Evolutionary conservation across 345 rosid species (phyloP).

Genomic region (Pugionium cornutum): DNA sequence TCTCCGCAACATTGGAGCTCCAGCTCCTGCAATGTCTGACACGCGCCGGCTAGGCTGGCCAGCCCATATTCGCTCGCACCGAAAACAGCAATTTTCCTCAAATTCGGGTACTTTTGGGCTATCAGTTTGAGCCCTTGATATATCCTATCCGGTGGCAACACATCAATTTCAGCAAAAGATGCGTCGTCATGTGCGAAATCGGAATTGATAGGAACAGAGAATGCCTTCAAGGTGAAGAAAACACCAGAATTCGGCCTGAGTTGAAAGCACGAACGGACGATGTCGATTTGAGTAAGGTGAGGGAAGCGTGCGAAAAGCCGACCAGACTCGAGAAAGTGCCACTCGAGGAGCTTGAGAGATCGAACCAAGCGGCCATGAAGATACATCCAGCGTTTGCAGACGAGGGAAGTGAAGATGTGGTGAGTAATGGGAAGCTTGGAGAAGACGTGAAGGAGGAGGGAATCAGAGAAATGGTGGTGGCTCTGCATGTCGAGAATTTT

Average conservation of each 20-base stretch:
- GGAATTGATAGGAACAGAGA: slow-evolving; percentile 36
- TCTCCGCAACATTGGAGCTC: slow-evolving; percentile 65
- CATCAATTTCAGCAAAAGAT: slow-evolving; percentile 28
- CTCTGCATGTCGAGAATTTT: slow-evolving; percentile 11
- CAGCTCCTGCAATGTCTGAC: slow-evolving; percentile 58
- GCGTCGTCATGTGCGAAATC: slow-evolving; percentile 9
- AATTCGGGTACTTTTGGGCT: slow-evolving; percentile 50
- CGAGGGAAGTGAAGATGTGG: slow-evolving; percentile 44
- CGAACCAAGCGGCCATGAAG: slow-evolving; percentile 57
- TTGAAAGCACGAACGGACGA: slow-evolving; percentile 45
- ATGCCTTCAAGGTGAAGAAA: slow-evolving; percentile 37
- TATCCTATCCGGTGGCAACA: slow-evolving; percentile 42
- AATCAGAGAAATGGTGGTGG: slow-evolving; percentile 28
- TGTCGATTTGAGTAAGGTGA: slow-evolving; percentile 44
- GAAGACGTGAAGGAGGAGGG: slow-evolving; percentile 53
- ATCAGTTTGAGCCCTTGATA: slow-evolving; percentile 46
- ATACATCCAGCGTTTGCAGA: slow-evolving; percentile 60
- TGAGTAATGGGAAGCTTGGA: slow-evolving; percentile 49
- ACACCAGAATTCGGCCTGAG: slow-evolving; percentile 43
- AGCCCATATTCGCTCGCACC: slow-evolving; percentile 55
- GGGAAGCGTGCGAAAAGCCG: slow-evolving; percentile 58
- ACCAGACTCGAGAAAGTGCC: slow-evolving; percentile 54
- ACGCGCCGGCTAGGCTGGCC: slow-evolving; percentile 44
- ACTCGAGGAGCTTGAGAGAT: slow-evolving; percentile 51
- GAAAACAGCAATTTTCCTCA: slow-evolving; percentile 47